Evolutionary conservation across 306 rosid species (phyloP).

Genomic region (Elaeagnus macrophylla): DNA sequence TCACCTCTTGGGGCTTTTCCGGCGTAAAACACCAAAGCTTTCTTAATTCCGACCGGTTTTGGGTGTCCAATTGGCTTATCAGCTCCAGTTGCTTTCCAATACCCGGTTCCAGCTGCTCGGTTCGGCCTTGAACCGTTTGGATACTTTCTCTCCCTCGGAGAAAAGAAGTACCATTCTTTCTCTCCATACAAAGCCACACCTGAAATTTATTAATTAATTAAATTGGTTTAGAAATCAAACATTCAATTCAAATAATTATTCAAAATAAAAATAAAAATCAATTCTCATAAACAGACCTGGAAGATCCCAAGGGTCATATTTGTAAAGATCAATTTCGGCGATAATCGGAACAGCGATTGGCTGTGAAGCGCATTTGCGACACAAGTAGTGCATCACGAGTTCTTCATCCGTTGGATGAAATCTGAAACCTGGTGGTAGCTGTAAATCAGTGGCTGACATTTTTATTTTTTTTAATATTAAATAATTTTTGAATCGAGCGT

Average conservation of each 20-base stretch:
- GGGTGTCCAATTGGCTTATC: constrained; percentile 55
- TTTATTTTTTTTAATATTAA: too few species aligned
- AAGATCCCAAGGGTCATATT: constrained; percentile 69
- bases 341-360: constrained; percentile 58
- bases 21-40: constrained; percentile 60
- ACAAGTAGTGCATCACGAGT: constrained; percentile 54
- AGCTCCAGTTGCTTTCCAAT: constrained; percentile 78
- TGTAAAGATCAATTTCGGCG: constrained; percentile 64
- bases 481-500: too few species aligned
- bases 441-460: constrained; percentile 21
- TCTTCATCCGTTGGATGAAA: constrained; percentile 82
- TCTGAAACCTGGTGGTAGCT: constrained; percentile 77
- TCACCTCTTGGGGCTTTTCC: constrained; percentile 71
- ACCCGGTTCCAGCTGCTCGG: constrained; percentile 63
- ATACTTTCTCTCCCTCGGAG: constrained; percentile 70
- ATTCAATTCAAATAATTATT: too few species aligned
- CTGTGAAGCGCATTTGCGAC: constrained; percentile 48
- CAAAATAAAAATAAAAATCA: too few species aligned
- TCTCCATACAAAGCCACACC: constrained; percentile 51
- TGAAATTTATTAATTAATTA: constrained; percentile 23
- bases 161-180: constrained; percentile 73
- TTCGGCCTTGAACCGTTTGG: constrained; percentile 77
- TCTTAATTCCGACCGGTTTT: constrained; percentile 62
- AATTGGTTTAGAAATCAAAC: too few species aligned
- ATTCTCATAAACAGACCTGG: constrained; percentile 20